Percentiles rank a stretch among this genome's conserved stretches.
Conservation (phyloP, 1,139 yeast genomes). For the Oligophagozyma castellii region DNA sequence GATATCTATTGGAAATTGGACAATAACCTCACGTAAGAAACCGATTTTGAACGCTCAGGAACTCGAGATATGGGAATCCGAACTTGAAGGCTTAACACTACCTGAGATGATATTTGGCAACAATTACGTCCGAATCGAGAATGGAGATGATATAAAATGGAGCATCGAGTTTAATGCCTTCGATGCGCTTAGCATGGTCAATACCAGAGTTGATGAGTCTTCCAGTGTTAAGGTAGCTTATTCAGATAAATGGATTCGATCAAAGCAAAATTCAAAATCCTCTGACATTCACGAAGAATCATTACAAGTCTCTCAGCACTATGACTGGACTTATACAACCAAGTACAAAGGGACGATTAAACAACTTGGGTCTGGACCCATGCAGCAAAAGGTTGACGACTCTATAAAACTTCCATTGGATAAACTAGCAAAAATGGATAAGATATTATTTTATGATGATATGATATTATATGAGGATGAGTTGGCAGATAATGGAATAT, state of each 20-base stretch:
- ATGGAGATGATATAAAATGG: conserved; percentile 30
- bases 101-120: conserved; percentile 99
- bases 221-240: conserved; percentile 57
- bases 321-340: conserved; percentile 93
- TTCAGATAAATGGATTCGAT: conserved; percentile 75
- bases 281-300: conserved; percentile 28
- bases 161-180: conserved; percentile 56
- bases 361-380: conserved; percentile 2
- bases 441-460: conserved; percentile 80
- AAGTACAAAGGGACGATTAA: conserved; percentile 50
- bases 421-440: conserved; percentile 61
- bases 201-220: conserved; percentile 28
- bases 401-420: conserved; percentile 48
- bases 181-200: conserved; percentile 64
- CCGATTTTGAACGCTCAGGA: conserved; percentile 70
- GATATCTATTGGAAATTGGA: conserved; percentile 61
- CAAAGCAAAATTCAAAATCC: conserved; percentile 33
- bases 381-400: conserved; percentile 12
- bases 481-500: conserved; percentile 88
- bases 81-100: conserved; percentile 54
- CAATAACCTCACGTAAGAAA: conserved; percentile 52
- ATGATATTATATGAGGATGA: conserved; percentile 86
- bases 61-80: conserved; percentile 47
- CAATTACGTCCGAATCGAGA: conserved; percentile 44
- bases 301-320: conserved; percentile 55